Evolutionary conservation across 495 filamentous ascomycete species (phyloP).

Genomic region (Xylaria flabelliformis): DNA sequence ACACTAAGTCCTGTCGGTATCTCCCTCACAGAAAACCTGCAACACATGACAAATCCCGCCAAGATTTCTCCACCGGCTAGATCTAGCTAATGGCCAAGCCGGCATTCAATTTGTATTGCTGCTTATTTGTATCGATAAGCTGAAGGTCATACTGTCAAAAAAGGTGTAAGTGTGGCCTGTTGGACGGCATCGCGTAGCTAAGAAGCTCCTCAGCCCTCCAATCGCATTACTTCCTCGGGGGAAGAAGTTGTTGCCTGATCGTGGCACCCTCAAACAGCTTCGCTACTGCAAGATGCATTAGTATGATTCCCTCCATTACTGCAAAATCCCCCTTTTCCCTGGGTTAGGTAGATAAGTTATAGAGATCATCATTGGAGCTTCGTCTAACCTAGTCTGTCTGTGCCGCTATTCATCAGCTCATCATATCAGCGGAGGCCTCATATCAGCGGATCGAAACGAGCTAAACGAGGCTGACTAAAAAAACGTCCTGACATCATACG

Average conservation of each 20-base stretch:
- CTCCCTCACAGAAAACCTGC: background rate
- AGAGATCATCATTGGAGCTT: conserved; percentile 9
- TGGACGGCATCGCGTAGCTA: background rate
- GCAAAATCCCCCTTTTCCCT: background rate
- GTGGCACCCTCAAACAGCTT: background rate
- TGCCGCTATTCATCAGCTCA: conserved; percentile 9
- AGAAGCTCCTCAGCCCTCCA: background rate
- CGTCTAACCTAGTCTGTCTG: background rate
- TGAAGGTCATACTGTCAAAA: background rate
- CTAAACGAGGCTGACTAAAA: background rate
- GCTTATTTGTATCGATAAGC: conserved; percentile 10
- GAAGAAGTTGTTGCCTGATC: background rate
- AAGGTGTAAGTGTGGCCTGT: background rate
- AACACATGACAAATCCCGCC: conserved; percentile 20
- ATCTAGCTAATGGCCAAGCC: conserved; percentile 6
- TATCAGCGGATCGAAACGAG: background rate
- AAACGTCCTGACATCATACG: conserved; percentile 3
- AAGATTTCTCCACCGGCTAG: background rate
- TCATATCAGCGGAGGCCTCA: background rate
- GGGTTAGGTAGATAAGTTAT: background rate
- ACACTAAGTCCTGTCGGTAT: conserved; percentile 2
- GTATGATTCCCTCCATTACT: background rate
- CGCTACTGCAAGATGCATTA: conserved; percentile 1
- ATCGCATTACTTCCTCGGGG: background rate
- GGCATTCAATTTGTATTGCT: conserved; percentile 2